Evolutionary conservation across 2,329 filamentous ascomycete species (phyloP).

Genomic region (Davidsoniella virescens): DNA sequence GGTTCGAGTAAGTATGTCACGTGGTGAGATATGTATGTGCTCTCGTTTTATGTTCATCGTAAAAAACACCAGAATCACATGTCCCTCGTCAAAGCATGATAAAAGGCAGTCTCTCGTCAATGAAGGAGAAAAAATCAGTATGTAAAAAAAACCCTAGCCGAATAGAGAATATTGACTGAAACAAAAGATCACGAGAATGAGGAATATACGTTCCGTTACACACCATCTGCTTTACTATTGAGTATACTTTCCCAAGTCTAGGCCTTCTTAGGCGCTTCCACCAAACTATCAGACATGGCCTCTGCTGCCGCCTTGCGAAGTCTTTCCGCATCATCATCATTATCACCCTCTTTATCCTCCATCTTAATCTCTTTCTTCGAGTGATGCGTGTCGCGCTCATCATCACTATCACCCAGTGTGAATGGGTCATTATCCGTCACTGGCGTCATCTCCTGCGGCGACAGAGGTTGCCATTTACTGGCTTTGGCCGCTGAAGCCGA

Average conservation of each 20-base stretch:
- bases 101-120: too few species aligned
- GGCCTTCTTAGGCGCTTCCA: constrained; percentile 23
- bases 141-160: not conserved
- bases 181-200: not conserved
- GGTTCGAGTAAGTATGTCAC: too few species aligned
- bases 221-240: too few species aligned
- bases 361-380: constrained; percentile 26
- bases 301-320: constrained; percentile 49
- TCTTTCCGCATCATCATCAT: constrained; percentile 41
- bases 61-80: too few species aligned
- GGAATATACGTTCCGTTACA: not conserved
- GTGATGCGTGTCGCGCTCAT: constrained; percentile 51
- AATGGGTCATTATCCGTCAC: constrained; percentile 75
- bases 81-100: too few species aligned
- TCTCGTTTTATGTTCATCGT: too few species aligned
- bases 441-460: constrained; percentile 44
- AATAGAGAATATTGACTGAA: not conserved
- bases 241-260: not conserved
- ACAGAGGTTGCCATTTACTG: constrained; percentile 96
- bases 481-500: constrained; percentile 40
- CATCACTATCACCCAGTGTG: constrained; percentile 87
- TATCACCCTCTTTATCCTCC: constrained; percentile 34
- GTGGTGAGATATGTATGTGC: too few species aligned
- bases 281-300: constrained; percentile 40
- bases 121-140: not conserved